Conservation (phyloP, 2,329 filamentous ascomycete species). For the Pyrenophora teres region DNA sequence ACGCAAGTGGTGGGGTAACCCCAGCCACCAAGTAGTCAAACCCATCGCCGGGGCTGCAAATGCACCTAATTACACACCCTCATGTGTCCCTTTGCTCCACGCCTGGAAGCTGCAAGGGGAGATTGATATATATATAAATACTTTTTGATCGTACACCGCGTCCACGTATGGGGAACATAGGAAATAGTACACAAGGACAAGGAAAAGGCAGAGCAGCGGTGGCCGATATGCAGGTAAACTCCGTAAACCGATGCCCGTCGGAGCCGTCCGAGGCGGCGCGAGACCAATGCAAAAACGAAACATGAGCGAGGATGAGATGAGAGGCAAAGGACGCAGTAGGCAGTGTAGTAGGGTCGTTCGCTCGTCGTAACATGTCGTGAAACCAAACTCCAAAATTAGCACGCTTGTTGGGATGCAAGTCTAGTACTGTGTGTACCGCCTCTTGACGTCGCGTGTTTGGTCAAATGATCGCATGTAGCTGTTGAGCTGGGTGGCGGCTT, state of each 20-base stretch:
- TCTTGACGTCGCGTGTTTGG: slow-evolving; percentile 67
- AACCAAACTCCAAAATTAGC: slow-evolving; percentile 21
- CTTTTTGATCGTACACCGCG: slow-evolving; percentile 41
- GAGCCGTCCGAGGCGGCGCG: slow-evolving; percentile 10
- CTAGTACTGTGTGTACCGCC: slow-evolving; percentile 46
- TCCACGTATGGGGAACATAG: slow-evolving; percentile 22
- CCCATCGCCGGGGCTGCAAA: slow-evolving; percentile 27
- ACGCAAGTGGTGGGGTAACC: slow-evolving; percentile 6
- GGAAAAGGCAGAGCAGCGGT: slow-evolving; percentile 24
- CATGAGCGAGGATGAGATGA: slow-evolving; percentile 7
- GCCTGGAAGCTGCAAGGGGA: slow-evolving; percentile 17
- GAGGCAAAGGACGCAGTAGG: slow-evolving; percentile 7
- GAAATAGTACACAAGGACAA: slow-evolving; percentile 30
- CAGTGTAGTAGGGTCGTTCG: slow-evolving; percentile 14
- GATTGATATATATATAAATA: slow-evolving; percentile 37
- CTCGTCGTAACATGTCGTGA: slow-evolving; percentile 25
- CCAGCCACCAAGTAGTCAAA: slow-evolving; percentile 14
- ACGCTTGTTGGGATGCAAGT: background rate
- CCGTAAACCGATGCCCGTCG: slow-evolving; percentile 25
- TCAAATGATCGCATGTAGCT: slow-evolving; percentile 90
- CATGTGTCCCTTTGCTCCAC: background rate
- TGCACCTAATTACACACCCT: slow-evolving; percentile 23
- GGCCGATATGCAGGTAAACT: slow-evolving; percentile 30
- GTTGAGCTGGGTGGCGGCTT: slow-evolving; percentile 77
- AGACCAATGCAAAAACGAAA: slow-evolving; percentile 14